phyloP scores from a whole-genome alignment of 768 basidiomycete species.

The Candolleomyces aberdarensis region DNA sequence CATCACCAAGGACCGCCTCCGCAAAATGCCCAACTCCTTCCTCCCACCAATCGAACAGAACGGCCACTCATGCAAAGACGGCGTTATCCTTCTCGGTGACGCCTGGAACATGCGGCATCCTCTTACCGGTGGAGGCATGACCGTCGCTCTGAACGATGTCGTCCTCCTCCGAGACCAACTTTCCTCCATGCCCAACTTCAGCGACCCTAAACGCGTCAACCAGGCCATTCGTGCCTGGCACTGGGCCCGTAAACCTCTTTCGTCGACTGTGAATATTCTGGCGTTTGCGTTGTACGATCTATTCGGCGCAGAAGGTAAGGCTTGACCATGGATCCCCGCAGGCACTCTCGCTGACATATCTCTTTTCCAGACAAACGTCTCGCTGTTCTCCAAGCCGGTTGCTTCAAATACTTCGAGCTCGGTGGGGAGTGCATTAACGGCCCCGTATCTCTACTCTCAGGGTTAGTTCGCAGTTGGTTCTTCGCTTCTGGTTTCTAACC shows the following conservation, averaged over 20 bases:
- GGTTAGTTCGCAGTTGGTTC: slow-evolving; percentile 44
- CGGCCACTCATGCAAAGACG: slow-evolving; percentile 49
- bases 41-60: slow-evolving; percentile 77
- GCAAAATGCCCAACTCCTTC: slow-evolving; percentile 95
- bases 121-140: slow-evolving; percentile 97
- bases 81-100: slow-evolving; percentile 86
- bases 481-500: neutral
- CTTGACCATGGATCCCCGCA: neutral
- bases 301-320: slow-evolving; percentile 88
- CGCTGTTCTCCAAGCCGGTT: slow-evolving; percentile 69
- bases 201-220: slow-evolving; percentile 51
- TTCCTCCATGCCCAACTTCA: slow-evolving; percentile 36
- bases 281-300: slow-evolving; percentile 92
- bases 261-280: slow-evolving; percentile 88
- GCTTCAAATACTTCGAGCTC: slow-evolving; percentile 95
- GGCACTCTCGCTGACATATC: slow-evolving; percentile 4
- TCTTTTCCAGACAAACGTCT: slow-evolving; percentile 51
- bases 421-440: slow-evolving; percentile 88
- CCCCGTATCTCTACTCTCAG: slow-evolving; percentile 87
- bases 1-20: slow-evolving; percentile 74
- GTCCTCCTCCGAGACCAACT: slow-evolving; percentile 69
- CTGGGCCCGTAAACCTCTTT: slow-evolving; percentile 80
- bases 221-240: slow-evolving; percentile 69
- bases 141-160: slow-evolving; percentile 87
- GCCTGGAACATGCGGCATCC: slow-evolving; percentile 99